phyloP scores from a whole-genome alignment of 1,284 basidiomycete species.

The Ceratobasidium sp. region DNA sequence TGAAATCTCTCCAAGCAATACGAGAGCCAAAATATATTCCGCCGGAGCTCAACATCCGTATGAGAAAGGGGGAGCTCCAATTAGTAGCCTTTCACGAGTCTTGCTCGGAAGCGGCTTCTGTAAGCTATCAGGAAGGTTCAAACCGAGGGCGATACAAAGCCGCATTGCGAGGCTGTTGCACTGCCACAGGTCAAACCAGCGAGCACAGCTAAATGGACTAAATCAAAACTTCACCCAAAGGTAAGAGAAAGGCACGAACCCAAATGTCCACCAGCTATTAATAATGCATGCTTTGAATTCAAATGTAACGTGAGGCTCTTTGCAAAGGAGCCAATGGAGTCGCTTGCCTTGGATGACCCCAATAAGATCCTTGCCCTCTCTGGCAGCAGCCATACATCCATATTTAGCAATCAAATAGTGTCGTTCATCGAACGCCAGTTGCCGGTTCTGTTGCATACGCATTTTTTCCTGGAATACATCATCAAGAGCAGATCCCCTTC shows the following conservation, averaged over 20 bases:
- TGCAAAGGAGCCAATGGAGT: not conserved
- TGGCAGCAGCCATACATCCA: not conserved
- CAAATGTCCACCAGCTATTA: slow-evolving; percentile 31
- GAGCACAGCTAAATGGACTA: slow-evolving; percentile 3
- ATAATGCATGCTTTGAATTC: slow-evolving; percentile 1
- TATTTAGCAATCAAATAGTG: slow-evolving; percentile 9
- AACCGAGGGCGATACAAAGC: slow-evolving; percentile 5
- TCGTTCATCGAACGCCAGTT: slow-evolving; percentile 14
- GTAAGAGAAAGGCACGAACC: not conserved
- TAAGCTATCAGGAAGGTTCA: slow-evolving; percentile 2
- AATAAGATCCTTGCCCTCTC: not conserved
- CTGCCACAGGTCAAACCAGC: slow-evolving; percentile 24
- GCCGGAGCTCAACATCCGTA: slow-evolving; percentile 29
- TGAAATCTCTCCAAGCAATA: slow-evolving; percentile 22
- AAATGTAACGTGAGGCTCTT: not conserved
- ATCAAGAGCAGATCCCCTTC: not conserved
- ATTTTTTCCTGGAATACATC: slow-evolving; percentile 19
- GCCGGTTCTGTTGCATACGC: not conserved
- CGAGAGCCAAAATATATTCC: slow-evolving; percentile 35
- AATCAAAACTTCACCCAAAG: not conserved
- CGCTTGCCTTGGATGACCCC: slow-evolving; percentile 16
- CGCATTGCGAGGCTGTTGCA: not conserved
- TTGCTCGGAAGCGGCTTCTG: slow-evolving; percentile 5
- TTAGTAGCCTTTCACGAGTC: slow-evolving; percentile 15
- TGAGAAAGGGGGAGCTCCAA: slow-evolving; percentile 3